Conservation (phyloP, 2,329 filamentous ascomycete species). For the Ceratocystis huliohia region DNA sequence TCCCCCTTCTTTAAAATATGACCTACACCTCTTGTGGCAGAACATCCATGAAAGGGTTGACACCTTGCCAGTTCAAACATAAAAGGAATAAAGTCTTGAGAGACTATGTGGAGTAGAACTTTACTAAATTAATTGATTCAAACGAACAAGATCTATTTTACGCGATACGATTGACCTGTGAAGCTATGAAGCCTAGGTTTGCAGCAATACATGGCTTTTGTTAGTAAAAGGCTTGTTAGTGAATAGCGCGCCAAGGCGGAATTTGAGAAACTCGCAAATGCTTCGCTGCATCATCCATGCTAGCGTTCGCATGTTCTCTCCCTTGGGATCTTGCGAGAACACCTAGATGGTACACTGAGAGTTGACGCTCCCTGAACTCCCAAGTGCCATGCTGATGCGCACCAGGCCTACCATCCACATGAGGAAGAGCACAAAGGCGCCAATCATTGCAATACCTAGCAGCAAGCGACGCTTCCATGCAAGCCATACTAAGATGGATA, state of each 20-base stretch:
- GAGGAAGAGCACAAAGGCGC: constrained; percentile 52
- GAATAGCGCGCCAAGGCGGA: no score
- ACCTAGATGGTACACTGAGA: constrained; percentile 47
- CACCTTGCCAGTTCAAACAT: no score
- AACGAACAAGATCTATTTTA: no score
- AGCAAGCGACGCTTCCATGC: constrained; percentile 49
- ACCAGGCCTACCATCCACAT: constrained; percentile 56
- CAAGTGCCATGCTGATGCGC: constrained; percentile 51
- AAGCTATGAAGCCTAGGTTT: constrained; percentile 23
- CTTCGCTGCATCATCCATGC: constrained; percentile 51
- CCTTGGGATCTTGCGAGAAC: constrained; percentile 37
- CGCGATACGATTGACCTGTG: constrained; percentile 49
- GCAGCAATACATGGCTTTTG: no score
- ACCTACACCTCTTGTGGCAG: no score
- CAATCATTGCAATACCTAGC: constrained; percentile 49
- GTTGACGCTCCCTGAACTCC: constrained; percentile 47
- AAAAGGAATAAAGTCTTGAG: no score
- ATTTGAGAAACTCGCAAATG: constrained; percentile 41
- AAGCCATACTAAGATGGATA: constrained; percentile 50
- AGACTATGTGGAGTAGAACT: no score
- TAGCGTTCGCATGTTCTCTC: constrained; percentile 42
- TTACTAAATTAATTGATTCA: no score
- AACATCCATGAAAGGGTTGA: no score
- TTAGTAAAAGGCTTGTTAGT: no score
- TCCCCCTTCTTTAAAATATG: no score